A percentile compares a stretch with the other conserved stretches of the same genome.
These are phyloP conservation scores for Cryoendolithus antarcticus DNA, from an alignment of 2,329 filamentous ascomycete genomes.

Conservation along the genomic window DNA sequence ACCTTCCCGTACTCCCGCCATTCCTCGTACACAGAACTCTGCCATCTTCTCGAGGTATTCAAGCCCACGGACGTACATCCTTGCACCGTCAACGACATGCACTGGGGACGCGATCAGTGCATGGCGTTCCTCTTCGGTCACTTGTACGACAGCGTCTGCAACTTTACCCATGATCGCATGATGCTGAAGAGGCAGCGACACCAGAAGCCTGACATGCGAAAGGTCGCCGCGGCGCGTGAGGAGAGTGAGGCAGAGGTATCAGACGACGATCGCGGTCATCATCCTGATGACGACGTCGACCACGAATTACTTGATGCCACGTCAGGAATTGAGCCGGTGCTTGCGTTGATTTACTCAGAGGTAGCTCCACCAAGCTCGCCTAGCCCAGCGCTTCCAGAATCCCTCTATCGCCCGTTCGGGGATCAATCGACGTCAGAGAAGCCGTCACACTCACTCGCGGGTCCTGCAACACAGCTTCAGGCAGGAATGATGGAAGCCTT, in stretches of 20 bases:
- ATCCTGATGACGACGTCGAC: neutral
- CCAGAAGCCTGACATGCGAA: neutral
- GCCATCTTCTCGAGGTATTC: conserved; percentile 55
- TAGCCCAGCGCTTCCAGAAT: too few relatives aligned
- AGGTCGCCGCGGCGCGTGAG: neutral
- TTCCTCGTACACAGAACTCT: conserved; percentile 72
- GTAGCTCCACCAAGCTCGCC: too few relatives aligned
- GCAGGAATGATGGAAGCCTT: too few relatives aligned
- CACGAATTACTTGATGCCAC: neutral
- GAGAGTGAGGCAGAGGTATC: neutral
- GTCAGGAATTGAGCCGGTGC: neutral
- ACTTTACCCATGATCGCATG: conserved; percentile 53
- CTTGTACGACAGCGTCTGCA: conserved; percentile 43
- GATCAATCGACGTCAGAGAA: too few relatives aligned
- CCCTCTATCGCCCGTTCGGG: too few relatives aligned
- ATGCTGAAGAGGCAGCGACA: conserved; percentile 33
- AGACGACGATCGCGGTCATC: neutral
- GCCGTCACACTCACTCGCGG: too few relatives aligned
- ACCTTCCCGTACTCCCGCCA: conserved; percentile 81
- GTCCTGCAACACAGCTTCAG: too few relatives aligned
- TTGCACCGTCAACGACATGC: conserved; percentile 52
- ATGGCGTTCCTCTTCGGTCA: conserved; percentile 61
- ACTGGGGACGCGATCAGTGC: conserved; percentile 52
- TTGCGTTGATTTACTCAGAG: too few relatives aligned
- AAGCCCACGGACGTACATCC: conserved; percentile 67